Evolutionary conservation across 441 rosid genomes (phyloP).

Genomic region (Manihot esculenta): DNA sequence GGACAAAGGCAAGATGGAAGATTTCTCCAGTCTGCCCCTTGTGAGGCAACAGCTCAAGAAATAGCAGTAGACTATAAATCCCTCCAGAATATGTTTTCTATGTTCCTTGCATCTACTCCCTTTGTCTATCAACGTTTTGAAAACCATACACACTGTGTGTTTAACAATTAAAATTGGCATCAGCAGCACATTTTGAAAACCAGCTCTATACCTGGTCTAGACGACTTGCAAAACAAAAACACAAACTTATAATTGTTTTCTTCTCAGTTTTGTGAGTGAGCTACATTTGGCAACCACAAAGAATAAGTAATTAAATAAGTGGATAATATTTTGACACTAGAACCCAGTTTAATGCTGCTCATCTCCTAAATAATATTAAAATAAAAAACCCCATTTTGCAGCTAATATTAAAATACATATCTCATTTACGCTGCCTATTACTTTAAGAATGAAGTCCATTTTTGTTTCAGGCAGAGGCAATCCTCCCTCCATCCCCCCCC

Average conservation of each 20-base stretch:
- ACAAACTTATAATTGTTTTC: background rate
- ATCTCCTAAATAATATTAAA: background rate
- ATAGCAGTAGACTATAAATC: background rate
- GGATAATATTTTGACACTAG: background rate
- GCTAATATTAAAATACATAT: conserved; percentile 7
- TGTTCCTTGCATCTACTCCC: too few species aligned
- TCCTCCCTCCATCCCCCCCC: background rate
- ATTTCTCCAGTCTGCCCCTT: conserved; percentile 6
- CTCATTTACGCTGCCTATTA: background rate
- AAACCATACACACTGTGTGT: background rate
- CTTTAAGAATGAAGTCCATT: background rate
- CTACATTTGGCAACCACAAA: background rate
- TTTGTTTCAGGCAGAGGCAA: background rate
- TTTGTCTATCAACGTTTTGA: background rate
- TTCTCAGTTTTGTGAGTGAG: background rate
- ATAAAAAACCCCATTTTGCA: too few species aligned
- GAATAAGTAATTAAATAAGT: background rate
- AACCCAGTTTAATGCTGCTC: background rate
- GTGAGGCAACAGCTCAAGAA: background rate
- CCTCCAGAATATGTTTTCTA: background rate
- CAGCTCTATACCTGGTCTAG: background rate
- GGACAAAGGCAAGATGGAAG: background rate
- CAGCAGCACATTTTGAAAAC: conserved; percentile 7
- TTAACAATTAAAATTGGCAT: too few species aligned
- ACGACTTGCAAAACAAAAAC: background rate